Evolutionary conservation across 306 rosid genomes (phyloP).

Genomic region (Vigna angularis): DNA sequence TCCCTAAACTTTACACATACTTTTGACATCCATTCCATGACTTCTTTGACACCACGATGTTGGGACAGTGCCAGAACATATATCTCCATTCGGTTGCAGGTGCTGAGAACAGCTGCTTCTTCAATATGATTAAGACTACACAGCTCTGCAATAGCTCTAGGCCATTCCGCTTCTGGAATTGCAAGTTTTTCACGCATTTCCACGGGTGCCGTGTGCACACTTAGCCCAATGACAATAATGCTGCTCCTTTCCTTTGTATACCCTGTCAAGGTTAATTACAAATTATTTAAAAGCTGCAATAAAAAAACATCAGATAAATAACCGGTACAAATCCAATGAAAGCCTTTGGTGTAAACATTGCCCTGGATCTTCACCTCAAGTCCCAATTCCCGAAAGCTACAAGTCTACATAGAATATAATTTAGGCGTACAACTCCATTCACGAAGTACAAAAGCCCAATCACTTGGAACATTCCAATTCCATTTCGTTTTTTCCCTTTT

Average conservation of each 20-base stretch:
- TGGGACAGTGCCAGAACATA: constrained; percentile 96
- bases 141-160: constrained; percentile 94
- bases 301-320: constrained; percentile 33
- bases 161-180: constrained; percentile 99
- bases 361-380: neutral
- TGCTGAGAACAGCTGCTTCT: constrained; percentile 98
- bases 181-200: constrained; percentile 99
- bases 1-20: constrained; percentile 46
- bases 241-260: constrained; percentile 97
- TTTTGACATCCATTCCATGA: constrained; percentile 98
- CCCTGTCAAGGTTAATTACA: constrained; percentile 57
- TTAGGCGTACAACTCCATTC: neutral
- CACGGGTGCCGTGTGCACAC: constrained; percentile 95
- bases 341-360: constrained; percentile 3
- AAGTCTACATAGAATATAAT: neutral
- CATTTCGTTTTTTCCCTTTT: neutral
- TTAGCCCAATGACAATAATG: constrained; percentile 93
- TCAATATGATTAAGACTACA: constrained; percentile 92
- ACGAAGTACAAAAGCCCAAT: constrained; percentile 24
- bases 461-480: constrained; percentile 4
- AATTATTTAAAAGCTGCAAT: neutral
- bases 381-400: neutral
- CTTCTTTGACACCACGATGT: constrained; percentile 99
- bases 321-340: neutral
- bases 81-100: constrained; percentile 99